Evolutionary conservation across 108 stramenopile genomes (phyloP), one percentile per base, ranked within the genome.

Genomic region (Nitzschia sp.): DNA sequence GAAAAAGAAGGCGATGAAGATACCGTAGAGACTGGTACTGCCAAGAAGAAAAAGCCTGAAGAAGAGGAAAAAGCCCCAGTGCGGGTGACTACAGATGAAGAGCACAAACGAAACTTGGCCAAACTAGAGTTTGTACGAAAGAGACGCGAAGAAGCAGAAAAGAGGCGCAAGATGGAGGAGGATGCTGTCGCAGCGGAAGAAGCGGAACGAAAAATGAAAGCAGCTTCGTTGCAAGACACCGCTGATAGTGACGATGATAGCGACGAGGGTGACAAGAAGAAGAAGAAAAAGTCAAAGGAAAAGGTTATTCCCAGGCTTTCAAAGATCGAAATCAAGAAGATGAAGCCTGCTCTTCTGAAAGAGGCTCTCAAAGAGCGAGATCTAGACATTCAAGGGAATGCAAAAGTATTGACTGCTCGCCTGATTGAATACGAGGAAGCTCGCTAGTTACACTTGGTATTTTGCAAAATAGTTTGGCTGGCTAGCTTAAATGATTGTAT

Each of bases 321-420:
- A 57, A 91, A 89, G 63, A 90, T 93, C 77, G 69, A 80, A 38
- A 91, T 93, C 36, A 96, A 96, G 60, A 91, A 90, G 67, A 92
- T 96, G 94, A 96, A 96, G 69, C 94, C 94, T 19, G 79, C 90
- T 21, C 83, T 81, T 62, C 68, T 93, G 63, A 96, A 96, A 74
- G 94, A 93, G 58, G 92, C 88, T 8, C 68, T 96, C 62, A 96
- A 96, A 80, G 80, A 80, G 58, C 71, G 94, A 38, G 84, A 80
- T 0, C 77, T 91, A 21, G 88, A 88, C 32, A 92, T 89, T 79
- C 91, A 92, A 70, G 94, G 94, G 15, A 93, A 93, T 77, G 78
- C 86, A 22, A 96, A 96, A 58, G 76, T 61, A 26, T 73, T 96
- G 69, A 78, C 59, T 25, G 66, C 72, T 2, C 72, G 94, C 44